Evolutionary conservation across 2,329 filamentous ascomycete genomes (phyloP), one percentile per base, ranked within the genome.

Genomic region (Tetracladium maxilliforme): DNA sequence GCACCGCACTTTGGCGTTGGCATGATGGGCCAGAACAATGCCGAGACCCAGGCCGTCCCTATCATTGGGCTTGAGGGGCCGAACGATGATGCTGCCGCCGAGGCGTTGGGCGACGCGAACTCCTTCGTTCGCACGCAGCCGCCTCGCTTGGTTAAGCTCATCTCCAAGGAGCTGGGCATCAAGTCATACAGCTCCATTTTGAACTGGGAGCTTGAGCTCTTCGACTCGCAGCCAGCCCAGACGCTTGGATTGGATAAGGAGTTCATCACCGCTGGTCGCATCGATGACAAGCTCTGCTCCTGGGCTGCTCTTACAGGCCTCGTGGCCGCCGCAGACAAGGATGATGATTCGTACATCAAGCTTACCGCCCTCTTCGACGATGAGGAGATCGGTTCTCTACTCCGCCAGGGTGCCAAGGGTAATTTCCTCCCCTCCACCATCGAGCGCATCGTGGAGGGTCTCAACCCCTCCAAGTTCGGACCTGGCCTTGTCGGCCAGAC

Each of bases 161-260:
- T 98, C 42, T 69, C 78, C 6, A 65, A 65, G 10, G 66, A 90
- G 46, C 64, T 95, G n/a, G 70, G 70, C 16, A 69, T 95, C 32
- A 55, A 61, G 26, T 70, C 81, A 32, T 73, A 77, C 45, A 67
- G 61, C 37, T 68, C 64, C 26, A 93, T 98, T 34, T 58, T 93
- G 29, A 92, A 90, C 56, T 98, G 90, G 90, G 90, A 98, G 46
- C 70, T 95, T 19, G 90, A 98, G 54, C 74, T 98, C 16, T 98
- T 78, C 45, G 90, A 95, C 51, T 69, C 70, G 4, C 84, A 94
- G 47, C 81, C 86, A 7, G 86, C 86, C 2, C 72, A 76, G 20
- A 66, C 83, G 11, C 76, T 81, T 36, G 90, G 90, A 9, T 51
- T 98, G 29, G 81, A 92, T 40, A 82, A 78, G 47, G 87, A 95